Percentiles rank a stretch among this genome's conserved stretches.
These are phyloP conservation scores for Tolypocladium sp. DNA, from an alignment of 2,329 filamentous ascomycete species.

Conservation along the genomic window DNA sequence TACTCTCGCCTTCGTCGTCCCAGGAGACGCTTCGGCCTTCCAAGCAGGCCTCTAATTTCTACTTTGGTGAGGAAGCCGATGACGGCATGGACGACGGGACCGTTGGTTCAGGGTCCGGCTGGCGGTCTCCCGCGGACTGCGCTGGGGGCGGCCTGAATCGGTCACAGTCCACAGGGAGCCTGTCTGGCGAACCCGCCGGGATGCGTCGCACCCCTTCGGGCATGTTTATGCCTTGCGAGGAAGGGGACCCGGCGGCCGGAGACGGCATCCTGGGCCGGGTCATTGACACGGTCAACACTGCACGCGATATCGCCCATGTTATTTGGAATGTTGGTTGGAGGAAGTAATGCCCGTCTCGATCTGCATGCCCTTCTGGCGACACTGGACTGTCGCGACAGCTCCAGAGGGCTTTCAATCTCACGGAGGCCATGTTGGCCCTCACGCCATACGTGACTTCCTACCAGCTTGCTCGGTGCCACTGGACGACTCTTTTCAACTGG, in stretches of 20 bases:
- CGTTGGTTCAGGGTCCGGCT: conserved; percentile 18
- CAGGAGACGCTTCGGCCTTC: conserved; percentile 73
- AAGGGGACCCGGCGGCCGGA: conserved; percentile 53
- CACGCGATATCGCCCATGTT: conserved; percentile 60
- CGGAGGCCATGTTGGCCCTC: no score
- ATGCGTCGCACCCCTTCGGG: conserved; percentile 75
- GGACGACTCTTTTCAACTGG: background rate
- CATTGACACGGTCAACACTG: conserved; percentile 70
- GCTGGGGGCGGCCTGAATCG: conserved; percentile 28
- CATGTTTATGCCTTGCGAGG: conserved; percentile 86
- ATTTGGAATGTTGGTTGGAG: conserved; percentile 65
- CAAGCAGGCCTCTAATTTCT: conserved; percentile 55
- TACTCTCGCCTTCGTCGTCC: conserved; percentile 65
- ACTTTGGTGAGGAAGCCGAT: conserved; percentile 50
- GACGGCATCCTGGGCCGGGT: conserved; percentile 67
- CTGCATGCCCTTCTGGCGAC: background rate
- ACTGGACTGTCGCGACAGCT: background rate
- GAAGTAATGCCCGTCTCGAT: conserved; percentile 16
- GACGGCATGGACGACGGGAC: conserved; percentile 36
- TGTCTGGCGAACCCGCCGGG: conserved; percentile 45
- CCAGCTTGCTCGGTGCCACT: no score
- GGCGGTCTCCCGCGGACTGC: conserved; percentile 17
- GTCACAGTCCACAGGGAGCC: conserved; percentile 37
- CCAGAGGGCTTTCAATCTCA: no score
- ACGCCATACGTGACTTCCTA: background rate